Conservation (phyloP, 1,284 basidiomycete species). For the Ustilago xerochloae region DNA sequence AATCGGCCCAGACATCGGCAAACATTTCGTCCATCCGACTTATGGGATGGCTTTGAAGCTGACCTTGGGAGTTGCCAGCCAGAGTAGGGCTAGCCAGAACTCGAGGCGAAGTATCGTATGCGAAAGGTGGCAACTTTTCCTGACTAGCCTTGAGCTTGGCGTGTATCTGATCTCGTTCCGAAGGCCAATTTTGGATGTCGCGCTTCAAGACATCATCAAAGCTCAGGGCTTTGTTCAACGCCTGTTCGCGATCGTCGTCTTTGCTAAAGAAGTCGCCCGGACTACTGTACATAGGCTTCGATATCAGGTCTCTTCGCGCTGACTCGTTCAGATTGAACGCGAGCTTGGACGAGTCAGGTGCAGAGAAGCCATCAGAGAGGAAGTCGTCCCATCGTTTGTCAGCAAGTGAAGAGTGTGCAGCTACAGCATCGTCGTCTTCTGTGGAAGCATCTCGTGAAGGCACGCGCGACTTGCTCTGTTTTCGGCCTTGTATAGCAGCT, state of each 20-base stretch:
- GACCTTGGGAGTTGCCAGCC: conserved; percentile 22
- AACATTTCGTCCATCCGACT: conserved; percentile 63
- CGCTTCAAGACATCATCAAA: conserved; percentile 61
- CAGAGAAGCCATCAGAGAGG: conserved; percentile 57
- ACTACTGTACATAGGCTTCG: too few relatives aligned
- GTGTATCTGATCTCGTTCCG: conserved; percentile 41
- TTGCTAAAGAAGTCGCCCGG: too few relatives aligned
- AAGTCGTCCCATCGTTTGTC: conserved; percentile 64
- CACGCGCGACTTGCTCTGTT: not conserved
- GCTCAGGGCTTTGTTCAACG: conserved; percentile 52
- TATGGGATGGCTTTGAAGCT: conserved; percentile 38
- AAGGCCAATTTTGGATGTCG: conserved; percentile 58
- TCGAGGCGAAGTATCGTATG: conserved; percentile 57
- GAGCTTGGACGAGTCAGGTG: conserved; percentile 61
- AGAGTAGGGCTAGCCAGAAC: conserved; percentile 48
- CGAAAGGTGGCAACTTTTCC: conserved; percentile 55
- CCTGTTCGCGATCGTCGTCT: too few relatives aligned
- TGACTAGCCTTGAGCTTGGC: conserved; percentile 46
- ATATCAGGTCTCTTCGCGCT: conserved; percentile 45
- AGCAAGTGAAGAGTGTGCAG: conserved; percentile 51
- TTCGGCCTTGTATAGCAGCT: conserved; percentile 29
- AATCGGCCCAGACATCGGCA: conserved; percentile 66
- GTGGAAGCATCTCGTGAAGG: not conserved
- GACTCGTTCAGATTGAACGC: conserved; percentile 64
- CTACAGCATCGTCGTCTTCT: conserved; percentile 30